Percentiles rank a stretch among this genome's conserved stretches.
phyloP scores from a whole-genome alignment of 805 yeast species.

The Yamadazyma kitorensis region DNA sequence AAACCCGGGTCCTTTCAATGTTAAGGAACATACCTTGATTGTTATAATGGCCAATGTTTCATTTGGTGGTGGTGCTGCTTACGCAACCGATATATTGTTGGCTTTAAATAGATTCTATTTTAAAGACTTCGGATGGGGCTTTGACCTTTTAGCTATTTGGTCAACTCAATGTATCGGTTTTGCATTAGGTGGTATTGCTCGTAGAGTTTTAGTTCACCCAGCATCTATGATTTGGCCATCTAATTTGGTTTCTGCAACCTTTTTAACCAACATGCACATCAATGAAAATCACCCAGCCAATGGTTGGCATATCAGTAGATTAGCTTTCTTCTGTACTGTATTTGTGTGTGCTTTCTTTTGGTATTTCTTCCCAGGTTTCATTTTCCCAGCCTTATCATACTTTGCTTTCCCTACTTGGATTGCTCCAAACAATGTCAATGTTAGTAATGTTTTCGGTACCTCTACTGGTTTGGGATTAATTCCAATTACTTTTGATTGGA shows the following conservation, averaged over 20 bases:
- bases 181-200: conserved; percentile 61
- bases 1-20: conserved; percentile 23
- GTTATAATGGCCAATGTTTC: conserved; percentile 19
- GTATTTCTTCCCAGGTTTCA: conserved; percentile 60
- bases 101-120: conserved; percentile 50
- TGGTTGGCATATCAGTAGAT: conserved; percentile 28
- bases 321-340: conserved; percentile 10
- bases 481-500: conserved; percentile 43
- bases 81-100: conserved; percentile 54
- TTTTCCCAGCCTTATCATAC: conserved; percentile 55
- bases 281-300: conserved; percentile 50
- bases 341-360: conserved; percentile 39
- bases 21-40: conserved; percentile 22
- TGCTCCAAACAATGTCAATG: conserved; percentile 53
- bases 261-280: conserved; percentile 25
- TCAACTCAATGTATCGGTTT: conserved; percentile 66
- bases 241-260: conserved; percentile 55
- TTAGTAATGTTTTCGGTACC: conserved; percentile 65
- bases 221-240: conserved; percentile 72
- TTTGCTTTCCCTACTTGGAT: conserved; percentile 71
- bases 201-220: conserved; percentile 60
- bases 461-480: conserved; percentile 59
- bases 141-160: conserved; percentile 22
- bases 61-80: conserved; percentile 27
- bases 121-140: conserved; percentile 28